These are phyloP conservation scores for Pythium volutum DNA, from an alignment of 352 stramenopile species.

Conservation along the genomic window DNA sequence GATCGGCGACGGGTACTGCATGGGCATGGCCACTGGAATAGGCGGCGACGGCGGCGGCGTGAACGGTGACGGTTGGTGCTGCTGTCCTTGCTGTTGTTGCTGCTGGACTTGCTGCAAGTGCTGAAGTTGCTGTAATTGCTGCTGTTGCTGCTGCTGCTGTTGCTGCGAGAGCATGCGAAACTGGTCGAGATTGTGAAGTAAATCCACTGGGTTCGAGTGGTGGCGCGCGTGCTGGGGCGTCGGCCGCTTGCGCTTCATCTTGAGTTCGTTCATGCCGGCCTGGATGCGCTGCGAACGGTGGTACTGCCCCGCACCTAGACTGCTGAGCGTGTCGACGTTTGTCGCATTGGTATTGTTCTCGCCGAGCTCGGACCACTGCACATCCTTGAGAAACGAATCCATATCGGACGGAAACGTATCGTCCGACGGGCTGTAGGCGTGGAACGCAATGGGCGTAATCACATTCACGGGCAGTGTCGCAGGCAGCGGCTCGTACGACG, in stretches of 20 bases:
- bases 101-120: slow-evolving; percentile 1
- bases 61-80: slow-evolving; percentile 5
- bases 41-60: slow-evolving; percentile 15
- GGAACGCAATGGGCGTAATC: slow-evolving; percentile 20
- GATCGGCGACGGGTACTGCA: slow-evolving; percentile 19
- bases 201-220: slow-evolving; percentile 75
- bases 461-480: slow-evolving; percentile 28
- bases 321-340: slow-evolving; percentile 23
- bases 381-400: slow-evolving; percentile 28
- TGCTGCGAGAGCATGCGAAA: slow-evolving; percentile 63
- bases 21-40: slow-evolving; percentile 13
- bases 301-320: slow-evolving; percentile 22
- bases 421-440: neutral
- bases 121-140: slow-evolving; percentile 4
- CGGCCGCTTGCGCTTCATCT: slow-evolving; percentile 79
- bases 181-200: slow-evolving; percentile 75
- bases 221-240: slow-evolving; percentile 45
- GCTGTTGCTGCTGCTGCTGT: slow-evolving; percentile 32
- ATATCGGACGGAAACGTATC: slow-evolving; percentile 28
- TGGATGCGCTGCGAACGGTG: slow-evolving; percentile 66
- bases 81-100: slow-evolving; percentile 5
- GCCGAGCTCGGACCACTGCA: slow-evolving; percentile 28
- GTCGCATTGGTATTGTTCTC: slow-evolving; percentile 28
- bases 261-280: slow-evolving; percentile 60
- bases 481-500: slow-evolving; percentile 16